phyloP scores from a whole-genome alignment of 345 rosid species.

The Angophora floribunda region DNA sequence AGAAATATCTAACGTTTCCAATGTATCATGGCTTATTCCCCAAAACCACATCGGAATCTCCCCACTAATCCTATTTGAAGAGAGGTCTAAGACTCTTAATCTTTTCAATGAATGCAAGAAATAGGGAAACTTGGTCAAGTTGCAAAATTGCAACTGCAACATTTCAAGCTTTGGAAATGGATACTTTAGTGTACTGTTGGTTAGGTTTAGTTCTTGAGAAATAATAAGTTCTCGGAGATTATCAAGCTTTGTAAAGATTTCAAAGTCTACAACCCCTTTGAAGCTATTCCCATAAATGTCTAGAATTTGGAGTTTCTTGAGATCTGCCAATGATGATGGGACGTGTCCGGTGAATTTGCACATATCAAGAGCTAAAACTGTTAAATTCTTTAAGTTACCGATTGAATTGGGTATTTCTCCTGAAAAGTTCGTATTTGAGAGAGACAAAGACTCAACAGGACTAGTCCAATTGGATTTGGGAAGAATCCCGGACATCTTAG shows the following conservation, averaged over 20 bases:
- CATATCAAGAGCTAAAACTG: accelerated
- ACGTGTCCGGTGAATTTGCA: not conserved
- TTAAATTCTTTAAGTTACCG: not conserved
- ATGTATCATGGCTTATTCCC: not conserved
- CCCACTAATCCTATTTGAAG: not conserved
- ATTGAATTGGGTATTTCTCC: not conserved
- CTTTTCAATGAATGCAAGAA: not conserved
- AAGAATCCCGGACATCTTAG: accelerated
- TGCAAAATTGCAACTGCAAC: accelerated
- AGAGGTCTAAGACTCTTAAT: accelerated
- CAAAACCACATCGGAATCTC: not conserved
- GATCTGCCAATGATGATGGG: accelerated
- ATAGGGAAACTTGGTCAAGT: not conserved
- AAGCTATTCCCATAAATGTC: accelerated
- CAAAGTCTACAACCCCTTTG: accelerated
- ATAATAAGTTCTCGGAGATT: accelerated
- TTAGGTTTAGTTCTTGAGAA: not conserved
- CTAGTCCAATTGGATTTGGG: not conserved
- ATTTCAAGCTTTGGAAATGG: not conserved
- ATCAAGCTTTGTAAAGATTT: not conserved
- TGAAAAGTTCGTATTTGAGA: accelerated
- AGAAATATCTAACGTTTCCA: accelerated
- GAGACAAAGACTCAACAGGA: not conserved
- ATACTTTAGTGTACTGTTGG: accelerated
- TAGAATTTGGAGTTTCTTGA: too few relatives aligned